phyloP scores from a whole-genome alignment of 2,329 filamentous ascomycete genomes.

The Pleoardoris graminearum region DNA sequence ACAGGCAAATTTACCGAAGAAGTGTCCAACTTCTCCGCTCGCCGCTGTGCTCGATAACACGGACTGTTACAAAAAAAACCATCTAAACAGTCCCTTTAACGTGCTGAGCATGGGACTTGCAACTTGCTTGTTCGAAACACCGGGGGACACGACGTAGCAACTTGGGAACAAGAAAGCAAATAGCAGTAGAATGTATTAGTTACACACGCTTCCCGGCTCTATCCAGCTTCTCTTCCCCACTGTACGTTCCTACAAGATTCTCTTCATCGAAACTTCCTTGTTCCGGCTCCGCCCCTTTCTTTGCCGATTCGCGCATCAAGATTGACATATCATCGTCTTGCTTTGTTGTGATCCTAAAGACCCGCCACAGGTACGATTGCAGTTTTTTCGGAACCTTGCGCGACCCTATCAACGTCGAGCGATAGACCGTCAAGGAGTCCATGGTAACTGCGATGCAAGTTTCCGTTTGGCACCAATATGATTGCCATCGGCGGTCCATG shows the following conservation, averaged over 20 bases:
- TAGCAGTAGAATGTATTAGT: background rate
- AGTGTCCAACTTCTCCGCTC: too few relatives aligned
- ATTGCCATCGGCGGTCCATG: slow-evolving; percentile 13
- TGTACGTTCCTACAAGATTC: background rate
- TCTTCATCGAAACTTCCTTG: background rate
- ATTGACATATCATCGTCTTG: background rate
- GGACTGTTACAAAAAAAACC: too few relatives aligned
- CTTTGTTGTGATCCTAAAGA: background rate
- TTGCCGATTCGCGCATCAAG: background rate
- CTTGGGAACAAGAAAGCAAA: background rate
- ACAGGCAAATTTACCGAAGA: too few relatives aligned
- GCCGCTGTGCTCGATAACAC: too few relatives aligned
- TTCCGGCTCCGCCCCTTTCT: background rate
- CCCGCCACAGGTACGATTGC: background rate
- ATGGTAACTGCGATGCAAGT: slow-evolving; percentile 21
- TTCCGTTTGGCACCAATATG: slow-evolving; percentile 24
- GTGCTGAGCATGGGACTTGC: too few relatives aligned
- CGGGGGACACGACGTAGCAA: background rate
- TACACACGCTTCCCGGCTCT: slow-evolving; percentile 2
- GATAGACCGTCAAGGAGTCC: slow-evolving; percentile 25
- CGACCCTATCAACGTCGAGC: slow-evolving; percentile 6
- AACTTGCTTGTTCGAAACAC: too few relatives aligned
- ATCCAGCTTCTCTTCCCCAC: background rate
- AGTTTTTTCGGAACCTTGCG: background rate
- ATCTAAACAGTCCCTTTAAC: too few relatives aligned